Conservation (phyloP, 1,284 basidiomycete genomes). For the Polyporus tsugae region DNA sequence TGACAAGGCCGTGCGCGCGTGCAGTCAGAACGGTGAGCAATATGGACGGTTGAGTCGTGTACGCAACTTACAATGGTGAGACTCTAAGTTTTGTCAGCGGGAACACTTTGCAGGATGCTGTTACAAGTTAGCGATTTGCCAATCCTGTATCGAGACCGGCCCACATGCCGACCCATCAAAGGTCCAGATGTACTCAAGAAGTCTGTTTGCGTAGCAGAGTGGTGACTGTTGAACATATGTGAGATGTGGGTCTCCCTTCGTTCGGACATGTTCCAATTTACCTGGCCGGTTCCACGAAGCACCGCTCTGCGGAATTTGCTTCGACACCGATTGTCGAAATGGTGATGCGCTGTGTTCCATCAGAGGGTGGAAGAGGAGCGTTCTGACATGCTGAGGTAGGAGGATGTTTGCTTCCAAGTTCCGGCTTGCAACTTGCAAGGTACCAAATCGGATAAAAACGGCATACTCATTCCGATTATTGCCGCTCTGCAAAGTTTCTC, state of each 20-base stretch:
- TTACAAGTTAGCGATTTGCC: neutral
- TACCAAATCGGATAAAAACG: neutral
- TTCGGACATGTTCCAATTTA: no score
- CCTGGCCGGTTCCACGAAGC: no score
- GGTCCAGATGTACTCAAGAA: no score
- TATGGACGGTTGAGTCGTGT: neutral
- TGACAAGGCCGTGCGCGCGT: neutral
- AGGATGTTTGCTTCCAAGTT: no score
- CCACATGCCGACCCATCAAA: neutral
- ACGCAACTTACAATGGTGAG: neutral
- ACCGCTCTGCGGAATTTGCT: no score
- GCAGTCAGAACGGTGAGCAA: neutral
- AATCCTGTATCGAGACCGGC: neutral
- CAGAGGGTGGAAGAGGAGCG: no score
- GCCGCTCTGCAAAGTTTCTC: neutral
- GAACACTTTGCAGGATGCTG: slow-evolving; percentile 24
- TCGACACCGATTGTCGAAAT: no score
- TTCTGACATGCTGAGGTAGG: no score
- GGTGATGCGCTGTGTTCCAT: no score
- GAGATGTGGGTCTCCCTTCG: no score
- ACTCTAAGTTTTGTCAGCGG: neutral
- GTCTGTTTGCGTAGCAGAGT: no score
- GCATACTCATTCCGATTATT: neutral
- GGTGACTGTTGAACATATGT: no score
- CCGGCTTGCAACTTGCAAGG: neutral